phyloP scores from a whole-genome alignment of 1,284 basidiomycete species.

The Inonotus hispidus region DNA sequence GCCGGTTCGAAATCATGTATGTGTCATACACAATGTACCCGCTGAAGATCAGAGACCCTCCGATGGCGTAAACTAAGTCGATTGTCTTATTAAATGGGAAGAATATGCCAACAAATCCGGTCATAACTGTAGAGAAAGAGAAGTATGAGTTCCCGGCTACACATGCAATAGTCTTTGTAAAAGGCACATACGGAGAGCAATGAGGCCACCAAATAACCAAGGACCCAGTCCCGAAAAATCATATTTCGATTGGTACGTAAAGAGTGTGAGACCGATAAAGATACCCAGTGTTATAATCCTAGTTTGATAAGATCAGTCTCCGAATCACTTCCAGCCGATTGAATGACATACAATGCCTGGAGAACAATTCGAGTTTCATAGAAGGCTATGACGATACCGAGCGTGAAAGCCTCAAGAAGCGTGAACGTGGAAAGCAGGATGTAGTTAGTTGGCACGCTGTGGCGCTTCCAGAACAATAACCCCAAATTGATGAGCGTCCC shows the following conservation, averaged over 20 bases:
- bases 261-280: conserved; percentile 82
- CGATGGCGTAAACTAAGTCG: conserved; percentile 73
- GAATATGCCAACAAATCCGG: conserved; percentile 73
- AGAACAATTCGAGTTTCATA: conserved; percentile 75
- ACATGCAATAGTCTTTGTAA: not conserved
- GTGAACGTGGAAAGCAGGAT: conserved; percentile 76
- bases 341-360: conserved; percentile 65
- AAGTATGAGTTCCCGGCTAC: conserved; percentile 14
- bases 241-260: conserved; percentile 85
- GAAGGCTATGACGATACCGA: conserved; percentile 76
- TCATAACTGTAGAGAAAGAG: conserved; percentile 48
- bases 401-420: conserved; percentile 70
- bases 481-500: conserved; percentile 72
- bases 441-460: conserved; percentile 79
- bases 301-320: conserved; percentile 19
- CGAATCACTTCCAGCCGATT: conserved; percentile 1
- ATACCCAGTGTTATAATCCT: conserved; percentile 82
- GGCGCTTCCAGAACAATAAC: conserved; percentile 82
- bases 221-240: conserved; percentile 84
- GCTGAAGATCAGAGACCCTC: conserved; percentile 79
- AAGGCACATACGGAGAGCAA: conserved; percentile 55
- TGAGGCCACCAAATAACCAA: conserved; percentile 74
- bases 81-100: conserved; percentile 73
- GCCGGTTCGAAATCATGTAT: conserved; percentile 71
- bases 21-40: conserved; percentile 86